Base-by-base conservation (phyloP, 495 filamentous ascomycete species). In the Annulohypoxylon nitens region DNA sequence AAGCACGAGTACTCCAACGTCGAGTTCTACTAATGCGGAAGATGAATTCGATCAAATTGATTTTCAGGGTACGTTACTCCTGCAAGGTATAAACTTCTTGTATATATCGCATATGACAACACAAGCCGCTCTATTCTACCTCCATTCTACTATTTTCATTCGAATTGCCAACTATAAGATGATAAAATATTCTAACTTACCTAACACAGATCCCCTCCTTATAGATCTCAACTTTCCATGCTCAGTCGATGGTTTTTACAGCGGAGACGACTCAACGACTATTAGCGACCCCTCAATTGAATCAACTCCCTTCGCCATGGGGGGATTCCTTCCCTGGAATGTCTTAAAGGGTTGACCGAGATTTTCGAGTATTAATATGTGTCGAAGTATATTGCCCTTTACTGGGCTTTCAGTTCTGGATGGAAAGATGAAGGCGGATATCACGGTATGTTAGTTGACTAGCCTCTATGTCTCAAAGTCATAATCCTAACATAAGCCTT, bases 221-320 rank as follows among this genome's bases (percentile, higher is more conserved):
- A 14, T 75, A 54, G 67, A 75, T 59, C 39, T 75, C 20, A 67
- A 64, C 12, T 67, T 75, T 18, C 72, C 67, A 8, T 70, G 61
- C 12, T 62, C 61, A 9, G 51, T 75, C 6, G 60, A 70, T 50
- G 37, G 53, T n/a, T 70, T 67, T 36, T 70, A 75, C 16, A 60
- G 34, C 36, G 59, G 51, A 2, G 63, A 67, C 3, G 68, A 70
- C 20, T 64, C 59, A 11, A 61, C 39, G 20, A 64, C 59, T 47
- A 20, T 2, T n/a, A 48, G 59, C n/a, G 51, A 75, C 9, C 67
- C 58, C 23, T 67, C 58, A 4, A 59, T 67, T 5, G 59, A 59
- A 23, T 59, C 63, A 6, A 30, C 25, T 10, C 18, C 67, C 11
- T 67, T 57, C 16, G n/a, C 50, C 9, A 47, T 47, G 43, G 16